Evolutionary conservation across 345 rosid genomes (phyloP), one percentile per base, ranked within the genome.

Genomic region (Camelina laxa): DNA sequence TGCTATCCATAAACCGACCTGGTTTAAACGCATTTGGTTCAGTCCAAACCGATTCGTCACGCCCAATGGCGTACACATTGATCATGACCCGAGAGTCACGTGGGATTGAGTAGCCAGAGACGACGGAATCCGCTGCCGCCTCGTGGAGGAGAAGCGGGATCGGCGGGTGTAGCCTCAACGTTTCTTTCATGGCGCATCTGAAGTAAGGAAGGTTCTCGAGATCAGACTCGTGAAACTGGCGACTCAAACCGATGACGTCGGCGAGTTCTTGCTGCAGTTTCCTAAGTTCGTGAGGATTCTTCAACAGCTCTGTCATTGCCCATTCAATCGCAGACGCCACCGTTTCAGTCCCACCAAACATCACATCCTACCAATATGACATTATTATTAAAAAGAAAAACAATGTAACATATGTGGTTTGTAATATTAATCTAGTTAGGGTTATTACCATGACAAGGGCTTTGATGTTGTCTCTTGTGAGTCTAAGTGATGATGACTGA

Each of bases 301-400:
- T 83, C 87, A 90, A 60, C n/a, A 88, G 66, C 78, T 88, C 96
- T 15, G 96, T 79, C 84, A 88, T 65, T 36, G 86, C 84, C 97
- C 97, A 91, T 73, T 91, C 97, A 21, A 87, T 87, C 19, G 91
- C 88, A 4, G 97, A 91, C 8, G 91, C 92, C 69, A 91, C 97
- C 1, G 94, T 91, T 57, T 91, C 94, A 0, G 89, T 87, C 57
- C 97, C 97, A 41, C 88, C 88, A 58, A 85, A 82, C 86, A 85
- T 85, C 19, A 82, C 84, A 64, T 82, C 84, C 88, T 31, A 59
- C 49, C 5, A 33, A 27, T 5, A 19, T 19, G 11, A 57, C 30
- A 42, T 22, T 35, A 19, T 11, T 20, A 33, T 49, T 9, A 2
- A 9, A 6, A 27, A 27, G n/a, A 33, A 7, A 19, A 33, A 33